phyloP scores from a whole-genome alignment of 164 flowering plant species.

The Saururus chinensis region DNA sequence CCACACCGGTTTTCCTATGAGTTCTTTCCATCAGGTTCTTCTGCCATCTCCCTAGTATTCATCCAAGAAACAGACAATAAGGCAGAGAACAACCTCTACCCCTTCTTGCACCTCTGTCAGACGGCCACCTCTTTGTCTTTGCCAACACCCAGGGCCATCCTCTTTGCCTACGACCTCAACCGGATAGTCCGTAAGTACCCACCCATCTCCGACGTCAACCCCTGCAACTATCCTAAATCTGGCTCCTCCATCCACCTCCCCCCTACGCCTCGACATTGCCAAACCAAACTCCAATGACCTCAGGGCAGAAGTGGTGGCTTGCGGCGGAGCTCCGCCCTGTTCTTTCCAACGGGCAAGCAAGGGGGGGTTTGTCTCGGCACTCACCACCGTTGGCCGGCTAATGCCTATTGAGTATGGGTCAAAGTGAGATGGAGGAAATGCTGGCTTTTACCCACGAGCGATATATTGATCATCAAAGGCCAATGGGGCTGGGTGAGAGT shows the following conservation, averaged over 20 bases:
- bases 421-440: constrained; percentile 64
- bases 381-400: constrained; percentile 57
- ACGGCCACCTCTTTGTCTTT: constrained; percentile 71
- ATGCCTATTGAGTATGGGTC: constrained; percentile 53
- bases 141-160: constrained; percentile 59
- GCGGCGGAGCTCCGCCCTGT: constrained; percentile 67
- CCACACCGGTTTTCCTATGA: constrained; percentile 52
- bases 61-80: constrained; percentile 41
- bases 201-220: constrained; percentile 39
- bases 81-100: constrained; percentile 80
- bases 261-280: constrained; percentile 22
- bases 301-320: constrained; percentile 48
- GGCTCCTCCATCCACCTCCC: constrained; percentile 82
- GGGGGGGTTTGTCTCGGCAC: constrained; percentile 29
- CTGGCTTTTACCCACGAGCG: constrained; percentile 63
- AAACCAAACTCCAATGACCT: background rate
- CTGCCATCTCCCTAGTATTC: constrained; percentile 23
- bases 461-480: constrained; percentile 49
- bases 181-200: constrained; percentile 47
- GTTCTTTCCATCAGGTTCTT: constrained; percentile 41
- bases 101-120: constrained; percentile 72
- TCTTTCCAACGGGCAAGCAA: constrained; percentile 19
- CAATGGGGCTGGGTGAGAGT: constrained; percentile 74
- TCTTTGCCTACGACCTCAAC: constrained; percentile 32
- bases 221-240: constrained; percentile 62